Conservation (phyloP, 2,329 filamentous ascomycete species). For the Pseudofabraea citricarpa region DNA sequence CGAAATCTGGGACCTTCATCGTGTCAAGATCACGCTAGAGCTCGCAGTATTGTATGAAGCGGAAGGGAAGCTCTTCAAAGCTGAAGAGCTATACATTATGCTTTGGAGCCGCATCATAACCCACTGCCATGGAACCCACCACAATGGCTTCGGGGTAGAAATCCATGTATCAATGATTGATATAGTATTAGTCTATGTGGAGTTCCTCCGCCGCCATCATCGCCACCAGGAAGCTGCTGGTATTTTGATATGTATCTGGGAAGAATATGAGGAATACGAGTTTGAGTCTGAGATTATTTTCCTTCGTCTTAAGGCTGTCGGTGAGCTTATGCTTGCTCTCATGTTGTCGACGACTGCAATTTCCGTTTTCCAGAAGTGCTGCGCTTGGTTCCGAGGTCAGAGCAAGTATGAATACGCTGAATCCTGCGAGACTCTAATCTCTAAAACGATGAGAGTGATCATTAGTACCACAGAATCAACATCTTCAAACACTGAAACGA, state of each 20-base stretch:
- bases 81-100: constrained; percentile 19
- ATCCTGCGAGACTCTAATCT: constrained; percentile 5
- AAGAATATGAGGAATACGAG: constrained; percentile 9
- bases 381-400: constrained; percentile 7
- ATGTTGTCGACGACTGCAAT: constrained; percentile 3
- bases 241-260: constrained; percentile 8
- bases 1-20: constrained; percentile 1
- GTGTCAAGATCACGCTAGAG: constrained; percentile 3
- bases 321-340: constrained; percentile 6
- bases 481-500: background rate
- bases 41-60: constrained; percentile 3
- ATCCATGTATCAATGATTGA: constrained; percentile 17
- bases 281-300: constrained; percentile 8
- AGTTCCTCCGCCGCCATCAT: constrained; percentile 6
- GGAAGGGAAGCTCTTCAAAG: constrained; percentile 8
- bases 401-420: constrained; percentile 1
- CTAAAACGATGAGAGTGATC: constrained; percentile 1
- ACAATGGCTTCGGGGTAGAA: constrained; percentile 5
- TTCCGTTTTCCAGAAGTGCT: constrained; percentile 9
- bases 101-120: constrained; percentile 18
- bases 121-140: constrained; percentile 12
- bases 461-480: background rate
- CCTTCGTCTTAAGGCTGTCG: constrained; percentile 6
- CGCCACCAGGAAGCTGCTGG: constrained; percentile 6
- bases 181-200: constrained; percentile 15